Evolutionary conservation across 169 alveolate species (phyloP), one percentile per base, ranked within the genome.

Genomic region (Besnoitia besnoiti): DNA sequence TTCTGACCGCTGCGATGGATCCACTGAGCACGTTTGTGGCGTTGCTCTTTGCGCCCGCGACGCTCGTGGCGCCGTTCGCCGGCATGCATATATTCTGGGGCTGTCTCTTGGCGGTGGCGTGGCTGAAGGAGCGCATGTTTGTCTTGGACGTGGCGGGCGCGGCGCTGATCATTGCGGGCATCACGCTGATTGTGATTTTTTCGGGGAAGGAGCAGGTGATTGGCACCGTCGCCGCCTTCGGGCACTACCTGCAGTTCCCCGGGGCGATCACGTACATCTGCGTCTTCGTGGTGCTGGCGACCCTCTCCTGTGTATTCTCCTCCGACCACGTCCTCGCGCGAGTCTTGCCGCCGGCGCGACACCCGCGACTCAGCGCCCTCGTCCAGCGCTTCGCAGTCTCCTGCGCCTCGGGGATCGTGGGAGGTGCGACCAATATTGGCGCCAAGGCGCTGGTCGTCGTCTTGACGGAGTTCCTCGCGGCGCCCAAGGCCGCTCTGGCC

Each of bases 391-490:
- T 87, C 24, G 59, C 85, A 7, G 24, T 55, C 24, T 46, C 92
- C 27, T 19, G 79, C 40, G 92, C 92, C 8, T 87, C 92, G 21
- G 92, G 92, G 40, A 46, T 87, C 40, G 59, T 87, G 85, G 92
- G 92, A 35, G 92, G 92, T 27, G 39, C 42, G 37, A 87, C 92
- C 8, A 87, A 87, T 42, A 37, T 87, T 21, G 59, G 79, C 2
- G 92, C 92, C 33, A 87, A 87, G 73, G 89, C 50, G 87, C 47
- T 87, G 30, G 73, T 55, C 46, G 33, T 87, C 59, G 89, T 33
- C 8, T 50, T 87, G 39, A 16, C 92, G 37, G 73, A n/a, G 47
- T 87, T 87, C 24, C 12, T 87, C n/a, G 44, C 37, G 40, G 30
- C 16, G 44, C 82, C 82, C 27, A 2, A 10, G 82, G 46, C 19